A percentile compares a stretch with the other conserved stretches of the same genome.
These are phyloP conservation scores for Didymella sp. DNA, from an alignment of 2,329 filamentous ascomycete genomes.

Conservation along the genomic window DNA sequence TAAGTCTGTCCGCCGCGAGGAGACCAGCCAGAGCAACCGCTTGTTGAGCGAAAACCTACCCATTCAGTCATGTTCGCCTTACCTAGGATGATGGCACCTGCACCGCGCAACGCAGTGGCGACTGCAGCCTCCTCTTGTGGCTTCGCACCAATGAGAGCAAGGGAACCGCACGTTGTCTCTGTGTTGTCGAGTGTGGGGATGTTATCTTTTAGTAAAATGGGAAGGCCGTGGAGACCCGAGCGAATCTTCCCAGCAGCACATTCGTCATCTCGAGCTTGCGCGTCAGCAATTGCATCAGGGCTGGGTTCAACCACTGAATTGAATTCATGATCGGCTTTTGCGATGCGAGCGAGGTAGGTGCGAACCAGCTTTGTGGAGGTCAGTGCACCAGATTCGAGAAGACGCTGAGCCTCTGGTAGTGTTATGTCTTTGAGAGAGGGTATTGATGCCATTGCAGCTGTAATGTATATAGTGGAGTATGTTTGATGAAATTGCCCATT, in stretches of 20 bases:
- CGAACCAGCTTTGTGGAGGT: conserved; percentile 61
- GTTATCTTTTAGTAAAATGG: conserved; percentile 69
- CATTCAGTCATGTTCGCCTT: conserved; percentile 69
- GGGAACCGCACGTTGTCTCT: conserved; percentile 60
- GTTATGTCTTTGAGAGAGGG: conserved; percentile 2
- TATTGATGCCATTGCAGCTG: not conserved
- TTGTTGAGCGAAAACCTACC: conserved; percentile 64
- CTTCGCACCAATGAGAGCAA: conserved; percentile 63
- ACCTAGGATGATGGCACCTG: conserved; percentile 67
- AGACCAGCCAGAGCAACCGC: conserved; percentile 66
- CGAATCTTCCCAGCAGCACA: conserved; percentile 54
- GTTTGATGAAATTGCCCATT: not conserved
- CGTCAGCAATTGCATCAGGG: conserved; percentile 53
- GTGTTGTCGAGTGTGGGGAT: conserved; percentile 55
- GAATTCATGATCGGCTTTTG: conserved; percentile 60
- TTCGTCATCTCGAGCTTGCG: conserved; percentile 57
- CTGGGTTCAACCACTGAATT: conserved; percentile 64
- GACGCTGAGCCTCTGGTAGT: not conserved
- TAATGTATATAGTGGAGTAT: not conserved
- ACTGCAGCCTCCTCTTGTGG: conserved; percentile 64
- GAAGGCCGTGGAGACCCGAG: conserved; percentile 64
- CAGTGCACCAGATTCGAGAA: conserved; percentile 43
- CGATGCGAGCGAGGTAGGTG: conserved; percentile 62
- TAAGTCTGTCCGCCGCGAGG: conserved; percentile 65
- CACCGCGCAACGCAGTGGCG: conserved; percentile 61